These are phyloP conservation scores for Suhomyces emberorum DNA, from an alignment of 805 yeast genomes.

Conservation along the genomic window DNA sequence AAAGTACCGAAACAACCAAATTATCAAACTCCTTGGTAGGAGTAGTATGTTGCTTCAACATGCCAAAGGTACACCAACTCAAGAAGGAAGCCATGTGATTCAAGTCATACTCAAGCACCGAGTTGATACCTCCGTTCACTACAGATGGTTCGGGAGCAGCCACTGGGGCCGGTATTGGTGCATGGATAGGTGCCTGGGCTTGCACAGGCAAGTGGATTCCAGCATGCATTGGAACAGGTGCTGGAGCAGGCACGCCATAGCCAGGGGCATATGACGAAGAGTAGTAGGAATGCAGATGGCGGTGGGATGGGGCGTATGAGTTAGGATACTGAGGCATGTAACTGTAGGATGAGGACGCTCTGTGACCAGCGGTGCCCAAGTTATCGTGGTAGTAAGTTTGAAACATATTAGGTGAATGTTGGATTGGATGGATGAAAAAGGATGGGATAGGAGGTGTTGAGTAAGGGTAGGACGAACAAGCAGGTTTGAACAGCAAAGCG, in stretches of 20 bases:
- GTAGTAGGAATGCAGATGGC: slow-evolving; percentile 12
- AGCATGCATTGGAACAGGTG: not conserved
- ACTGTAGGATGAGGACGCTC: slow-evolving; percentile 29
- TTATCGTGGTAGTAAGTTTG: slow-evolving; percentile 19
- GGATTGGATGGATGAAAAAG: slow-evolving; percentile 19
- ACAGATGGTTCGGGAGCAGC: slow-evolving; percentile 6
- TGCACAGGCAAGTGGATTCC: not conserved
- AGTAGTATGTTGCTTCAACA: slow-evolving; percentile 49
- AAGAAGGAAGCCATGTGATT: slow-evolving; percentile 76
- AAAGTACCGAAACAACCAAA: slow-evolving; percentile 63
- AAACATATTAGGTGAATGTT: too few relatives aligned
- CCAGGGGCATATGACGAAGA: slow-evolving; percentile 6
- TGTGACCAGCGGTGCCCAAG: slow-evolving; percentile 39
- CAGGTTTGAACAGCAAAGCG: too few relatives aligned
- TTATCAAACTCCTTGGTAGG: slow-evolving; percentile 53
- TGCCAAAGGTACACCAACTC: slow-evolving; percentile 67
- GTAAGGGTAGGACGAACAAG: too few relatives aligned
- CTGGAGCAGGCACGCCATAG: slow-evolving; percentile 1
- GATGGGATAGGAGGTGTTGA: slow-evolving; percentile 2
- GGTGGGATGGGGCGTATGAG: slow-evolving; percentile 14
- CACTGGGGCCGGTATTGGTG: slow-evolving; percentile 9
- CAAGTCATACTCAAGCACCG: slow-evolving; percentile 76
- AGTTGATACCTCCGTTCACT: slow-evolving; percentile 69
- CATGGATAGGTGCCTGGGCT: not conserved
- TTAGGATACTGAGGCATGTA: slow-evolving; percentile 20